Base-by-base conservation (phyloP, 345 rosid genomes). In the Heritiera littoralis region DNA sequence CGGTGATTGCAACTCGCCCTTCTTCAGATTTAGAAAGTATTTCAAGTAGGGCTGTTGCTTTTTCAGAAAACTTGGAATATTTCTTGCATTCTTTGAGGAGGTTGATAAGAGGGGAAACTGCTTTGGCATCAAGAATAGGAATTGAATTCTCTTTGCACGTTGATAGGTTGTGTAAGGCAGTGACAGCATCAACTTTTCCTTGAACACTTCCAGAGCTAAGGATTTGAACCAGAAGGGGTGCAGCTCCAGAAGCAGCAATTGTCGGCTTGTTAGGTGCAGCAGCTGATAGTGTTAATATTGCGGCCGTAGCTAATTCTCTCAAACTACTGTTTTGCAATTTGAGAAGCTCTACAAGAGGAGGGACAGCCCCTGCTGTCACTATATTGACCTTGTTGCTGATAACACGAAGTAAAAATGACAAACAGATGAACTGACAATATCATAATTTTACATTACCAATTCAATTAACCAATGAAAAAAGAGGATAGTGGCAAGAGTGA, bases 101-200 rank as follows among this genome's bases (percentile, higher is more conserved):
- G 54, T 84, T 78, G 67, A 92, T 84, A 58, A 92, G 91, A 40
- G 97, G 91, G 28, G 89, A 78, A 69, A 91, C 92, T 1, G 93
- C 92, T 75, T 83, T 83, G 17, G 89, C 90, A 81, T 91, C 86
- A 18, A 91, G 72, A 66, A 90, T 74, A 5, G 89, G 84, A 81
- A 72, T 55, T 9, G 83, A 77, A 83, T 83, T 83, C 74, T 88
- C 91, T 40, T 83, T 78, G 80, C 89, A 89, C 54, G 90, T 82
- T 1, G 90, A 92, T 69, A 92, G 88, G 79, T 92, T 89, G 79
- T 92, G 89, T 32, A 92, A 83, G 10, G 93, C 91, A 9, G 94
- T 91, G 61, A 92, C 97, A 15, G 94, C 93, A 76, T 92, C 94
- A 18, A 91, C 94, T 84, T 83, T 91, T 65, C 94, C 94, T 80